These are phyloP conservation scores for Torulaspora gathmanii DNA, from an alignment of 805 yeast genomes.

Conservation along the genomic window DNA sequence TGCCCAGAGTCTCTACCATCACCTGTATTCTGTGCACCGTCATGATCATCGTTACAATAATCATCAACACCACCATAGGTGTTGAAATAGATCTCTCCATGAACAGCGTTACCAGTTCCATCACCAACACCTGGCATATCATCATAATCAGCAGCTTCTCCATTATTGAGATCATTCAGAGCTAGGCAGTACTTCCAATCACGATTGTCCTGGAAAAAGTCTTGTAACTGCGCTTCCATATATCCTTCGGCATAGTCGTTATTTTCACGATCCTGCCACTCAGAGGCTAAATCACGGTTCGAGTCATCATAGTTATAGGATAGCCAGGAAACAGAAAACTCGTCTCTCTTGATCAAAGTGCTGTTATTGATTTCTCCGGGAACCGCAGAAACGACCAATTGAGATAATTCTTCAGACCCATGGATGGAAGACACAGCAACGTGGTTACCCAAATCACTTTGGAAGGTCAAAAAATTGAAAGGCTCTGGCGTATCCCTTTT, in stretches of 20 bases:
- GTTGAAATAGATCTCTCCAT: slow-evolving; percentile 14
- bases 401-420: slow-evolving; percentile 1
- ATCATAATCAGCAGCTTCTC: slow-evolving; percentile 5
- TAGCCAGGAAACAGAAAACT: slow-evolving; percentile 1
- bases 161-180: slow-evolving; percentile 1
- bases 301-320: slow-evolving; percentile 8
- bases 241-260: slow-evolving; percentile 1
- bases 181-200: slow-evolving; percentile 12
- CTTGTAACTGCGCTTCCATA: not conserved
- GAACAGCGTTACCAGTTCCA: slow-evolving; percentile 8
- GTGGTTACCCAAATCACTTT: slow-evolving; percentile 1
- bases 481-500: not conserved
- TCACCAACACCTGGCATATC: slow-evolving; percentile 11
- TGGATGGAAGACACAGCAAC: slow-evolving; percentile 1
- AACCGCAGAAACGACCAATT: slow-evolving; percentile 1
- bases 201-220: not conserved
- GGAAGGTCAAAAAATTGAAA: not conserved
- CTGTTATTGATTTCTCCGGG: not conserved
- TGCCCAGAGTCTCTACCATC: slow-evolving; percentile 3
- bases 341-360: not conserved
- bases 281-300: slow-evolving; percentile 6
- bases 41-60: slow-evolving; percentile 10
- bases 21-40: slow-evolving; percentile 7
- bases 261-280: slow-evolving; percentile 5
- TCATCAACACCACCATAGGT: slow-evolving; percentile 16